Evolutionary conservation across 2,329 filamentous ascomycete genomes (phyloP).

Genomic region (Xylariaceae sp.): DNA sequence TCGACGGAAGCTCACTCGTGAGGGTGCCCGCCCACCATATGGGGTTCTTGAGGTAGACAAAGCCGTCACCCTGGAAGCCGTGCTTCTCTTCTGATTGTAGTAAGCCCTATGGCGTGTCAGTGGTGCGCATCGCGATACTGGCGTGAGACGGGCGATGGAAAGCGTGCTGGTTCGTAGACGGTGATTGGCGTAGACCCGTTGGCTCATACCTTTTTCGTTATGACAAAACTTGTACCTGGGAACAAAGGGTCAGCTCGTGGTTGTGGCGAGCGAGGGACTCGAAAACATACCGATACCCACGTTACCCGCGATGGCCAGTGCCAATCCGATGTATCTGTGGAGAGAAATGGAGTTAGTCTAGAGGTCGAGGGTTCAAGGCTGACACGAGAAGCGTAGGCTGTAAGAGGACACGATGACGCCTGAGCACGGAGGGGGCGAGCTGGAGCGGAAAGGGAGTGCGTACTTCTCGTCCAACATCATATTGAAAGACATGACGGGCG

Average conservation of each 20-base stretch:
- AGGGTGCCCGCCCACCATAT: conserved; percentile 95
- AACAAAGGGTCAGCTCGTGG: conserved; percentile 11
- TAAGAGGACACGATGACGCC: neutral
- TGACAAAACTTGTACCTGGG: conserved; percentile 91
- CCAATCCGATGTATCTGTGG: conserved; percentile 71
- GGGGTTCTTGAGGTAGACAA: conserved; percentile 89
- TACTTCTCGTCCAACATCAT: conserved; percentile 50
- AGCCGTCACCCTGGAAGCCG: conserved; percentile 96
- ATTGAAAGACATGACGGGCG: conserved; percentile 20
- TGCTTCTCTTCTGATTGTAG: conserved; percentile 87
- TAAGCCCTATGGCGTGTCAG: conserved; percentile 61
- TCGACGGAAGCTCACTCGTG: conserved; percentile 61
- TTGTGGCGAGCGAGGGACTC: conserved; percentile 4
- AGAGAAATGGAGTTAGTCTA: conserved; percentile 31
- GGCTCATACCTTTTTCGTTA: conserved; percentile 85
- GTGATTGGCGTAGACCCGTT: conserved; percentile 5
- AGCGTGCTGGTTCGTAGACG: neutral
- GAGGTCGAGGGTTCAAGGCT: neutral
- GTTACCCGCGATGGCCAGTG: conserved; percentile 71
- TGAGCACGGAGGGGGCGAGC: conserved; percentile 1
- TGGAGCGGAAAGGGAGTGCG: conserved; percentile 18
- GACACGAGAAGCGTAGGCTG: neutral
- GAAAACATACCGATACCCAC: conserved; percentile 67
- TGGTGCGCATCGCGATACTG: neutral
- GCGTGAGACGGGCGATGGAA: neutral